A percentile compares a stretch with the other conserved stretches of the same genome.
Evolutionary conservation across 257 asterid genomes (phyloP).

Genomic region (Plantago elongata): DNA sequence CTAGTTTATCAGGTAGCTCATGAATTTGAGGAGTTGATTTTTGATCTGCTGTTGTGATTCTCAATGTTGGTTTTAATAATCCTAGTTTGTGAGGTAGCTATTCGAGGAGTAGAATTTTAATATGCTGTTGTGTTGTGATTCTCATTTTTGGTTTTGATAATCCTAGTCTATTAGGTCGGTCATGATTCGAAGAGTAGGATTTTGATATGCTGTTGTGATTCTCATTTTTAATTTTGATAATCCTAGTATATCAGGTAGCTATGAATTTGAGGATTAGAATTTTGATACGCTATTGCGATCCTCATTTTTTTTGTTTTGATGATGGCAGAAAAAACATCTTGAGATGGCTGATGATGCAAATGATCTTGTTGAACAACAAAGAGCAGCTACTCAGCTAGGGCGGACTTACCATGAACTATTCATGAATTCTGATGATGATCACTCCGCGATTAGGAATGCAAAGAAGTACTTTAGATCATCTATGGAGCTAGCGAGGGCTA

Average conservation of each 20-base stretch:
- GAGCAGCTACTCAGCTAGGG: constrained; percentile 97
- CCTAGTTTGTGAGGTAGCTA: too few species aligned
- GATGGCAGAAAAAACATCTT: constrained; percentile 71
- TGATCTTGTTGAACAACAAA: constrained; percentile 81
- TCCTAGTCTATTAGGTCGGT: too few species aligned
- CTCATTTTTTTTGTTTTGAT: constrained; percentile 1
- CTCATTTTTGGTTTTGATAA: not conserved
- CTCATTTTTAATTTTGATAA: not conserved
- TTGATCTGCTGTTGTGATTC: not conserved
- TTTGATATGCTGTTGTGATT: not conserved
- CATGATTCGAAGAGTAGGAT: too few species aligned
- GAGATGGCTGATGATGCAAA: constrained; percentile 67
- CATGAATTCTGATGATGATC: constrained; percentile 72
- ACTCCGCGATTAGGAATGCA: constrained; percentile 55
- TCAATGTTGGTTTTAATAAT: not conserved
- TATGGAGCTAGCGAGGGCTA: constrained; percentile 56
- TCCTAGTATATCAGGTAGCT: too few species aligned
- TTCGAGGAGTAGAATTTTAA: too few species aligned
- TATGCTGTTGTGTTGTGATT: not conserved
- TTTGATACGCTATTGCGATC: not conserved
- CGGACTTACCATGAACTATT: constrained; percentile 91
- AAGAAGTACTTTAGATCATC: constrained; percentile 68
- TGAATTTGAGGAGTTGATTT: too few species aligned
- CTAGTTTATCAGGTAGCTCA: too few species aligned
- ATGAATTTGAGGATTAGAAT: too few species aligned